Evolutionary conservation across 148 eudicot species (phyloP).

Genomic region (Camellia granthamiana): DNA sequence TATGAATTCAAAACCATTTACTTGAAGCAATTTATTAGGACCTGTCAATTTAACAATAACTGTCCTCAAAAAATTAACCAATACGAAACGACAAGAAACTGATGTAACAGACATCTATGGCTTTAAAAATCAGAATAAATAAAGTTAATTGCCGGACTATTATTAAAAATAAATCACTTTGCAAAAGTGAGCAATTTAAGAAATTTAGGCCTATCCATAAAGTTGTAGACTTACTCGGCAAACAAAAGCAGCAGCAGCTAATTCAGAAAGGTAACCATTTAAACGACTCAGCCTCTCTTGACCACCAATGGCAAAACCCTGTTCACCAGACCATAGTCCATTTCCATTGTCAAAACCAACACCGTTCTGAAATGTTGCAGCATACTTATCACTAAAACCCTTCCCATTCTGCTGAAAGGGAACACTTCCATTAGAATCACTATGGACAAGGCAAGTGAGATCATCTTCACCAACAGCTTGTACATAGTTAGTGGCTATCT

Average conservation of each 20-base stretch:
- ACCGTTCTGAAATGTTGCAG: constrained; percentile 76
- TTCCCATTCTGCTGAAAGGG: constrained; percentile 41
- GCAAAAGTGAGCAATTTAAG: neutral
- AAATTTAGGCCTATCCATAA: neutral
- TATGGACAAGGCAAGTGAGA: constrained; percentile 30
- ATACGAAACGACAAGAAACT: neutral
- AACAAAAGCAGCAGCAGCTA: constrained; percentile 97
- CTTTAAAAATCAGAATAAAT: neutral
- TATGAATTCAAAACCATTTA: neutral
- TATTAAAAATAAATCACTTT: neutral
- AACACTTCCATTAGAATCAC: constrained; percentile 34
- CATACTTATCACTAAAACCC: constrained; percentile 25
- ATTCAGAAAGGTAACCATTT: constrained; percentile 80
- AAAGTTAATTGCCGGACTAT: neutral
- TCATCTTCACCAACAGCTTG: constrained; percentile 76
- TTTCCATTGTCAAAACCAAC: constrained; percentile 88
- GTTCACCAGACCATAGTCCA: constrained; percentile 76
- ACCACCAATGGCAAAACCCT: constrained; percentile 94
- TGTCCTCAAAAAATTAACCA: neutral
- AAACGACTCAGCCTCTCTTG: constrained; percentile 73
- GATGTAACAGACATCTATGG: neutral
- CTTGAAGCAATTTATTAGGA: neutral
- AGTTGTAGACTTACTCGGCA: constrained; percentile 70
- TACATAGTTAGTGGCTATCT: constrained; percentile 88
- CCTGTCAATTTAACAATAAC: neutral